Evolutionary conservation across 2,329 filamentous ascomycete species (phyloP), one percentile per base, ranked within the genome.

Genomic region (Fusarium humuli): DNA sequence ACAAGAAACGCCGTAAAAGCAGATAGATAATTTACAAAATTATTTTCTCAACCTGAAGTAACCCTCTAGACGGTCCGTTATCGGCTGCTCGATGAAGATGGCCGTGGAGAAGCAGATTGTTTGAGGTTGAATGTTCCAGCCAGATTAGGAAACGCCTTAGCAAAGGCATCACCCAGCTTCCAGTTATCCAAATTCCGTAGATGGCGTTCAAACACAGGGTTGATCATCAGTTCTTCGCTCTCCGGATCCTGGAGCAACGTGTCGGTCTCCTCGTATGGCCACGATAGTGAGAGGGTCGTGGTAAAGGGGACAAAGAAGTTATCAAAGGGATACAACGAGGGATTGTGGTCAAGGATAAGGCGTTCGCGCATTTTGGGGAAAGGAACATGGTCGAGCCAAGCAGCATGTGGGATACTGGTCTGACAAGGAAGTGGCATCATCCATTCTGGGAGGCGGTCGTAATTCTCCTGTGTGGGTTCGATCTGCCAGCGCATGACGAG

Each of bases 221-320:
- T 97, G 68, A 97, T 93, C 69, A 92, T 85, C 64, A 94, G 83
- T 74, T 94, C 91, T 11, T 91, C 88, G 7, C 82, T 81, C 6
- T 84, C 85, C 0, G 86, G 83, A 27, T 86, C 83, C 57, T 86
- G 83, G 27, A 93, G 81, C 27, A 97, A 82, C 37, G 90, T 88
- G 72, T 94, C 91, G 1, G 87, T 88, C 2, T 89, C 86, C 59
- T 93, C 90, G 76, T 97, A 95, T 0, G 92, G 92, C 94, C 94
- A 98, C 72, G 94, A 96, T 18, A 97, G 79, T 27, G 86, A 89
- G 25, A 97, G 76, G 0, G 91, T 94, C 2, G 86, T 88, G 2
- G 92, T 96, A 78, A 90, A 97, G 0, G 92, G 92, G 20, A 95
- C 87, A 78, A 95, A 96, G 83, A 94, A 97, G 72, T 92, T 88